Base-by-base conservation (phyloP, 2,329 filamentous ascomycete genomes). In the Tolypocladium paradoxum region DNA sequence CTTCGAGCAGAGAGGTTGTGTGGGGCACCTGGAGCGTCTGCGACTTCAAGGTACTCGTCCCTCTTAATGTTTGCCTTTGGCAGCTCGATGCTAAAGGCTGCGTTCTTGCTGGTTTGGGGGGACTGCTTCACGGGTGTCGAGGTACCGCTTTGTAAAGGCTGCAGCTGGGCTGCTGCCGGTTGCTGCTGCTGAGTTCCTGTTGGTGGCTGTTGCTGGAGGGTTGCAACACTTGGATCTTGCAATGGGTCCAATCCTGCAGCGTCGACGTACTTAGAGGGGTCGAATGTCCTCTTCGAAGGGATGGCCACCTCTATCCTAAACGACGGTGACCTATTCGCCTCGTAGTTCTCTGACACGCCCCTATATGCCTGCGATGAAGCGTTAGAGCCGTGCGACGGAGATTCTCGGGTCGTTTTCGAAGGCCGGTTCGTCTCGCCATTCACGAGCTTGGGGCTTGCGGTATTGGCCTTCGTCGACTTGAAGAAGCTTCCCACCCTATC, bases 1-100 rank as follows among this genome's bases (percentile, higher is more conserved):
- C 81, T 85, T 58, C 79, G 75, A 33, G 63, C 63, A 5, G 79
- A 80, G 24, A 81, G 59, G 53, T 75, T 70, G 16, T 66, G 59
- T 1, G 77, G 75, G 20, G 74, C 71, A 54, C 79, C 73, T 1
- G 73, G 68, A 2, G 70, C 65, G 55, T 78, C 74, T 2, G 71
- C 63, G 4, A 79, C 69, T 14, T 76, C 70, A 2, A 74, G 56
- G 56, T 78, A 82, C 48, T 83, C 77, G n/a, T 75, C 71, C 53
- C 71, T 76, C 55, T 78, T 76, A 55, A 81, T 74, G 14, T 60
- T 68, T 1, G 68, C 62, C 2, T 64, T 62, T 1, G 68, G 65
- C 12, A 82, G 63, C 57, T 82, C 77, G n/a, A 81, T 74, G 22
- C 70, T 70, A 49, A 82, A 73, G 1, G 58, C 59, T 8, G 53